Evolutionary conservation across 108 stramenopile species (phyloP).

Genomic region (Cyclostephanos tholiformis): DNA sequence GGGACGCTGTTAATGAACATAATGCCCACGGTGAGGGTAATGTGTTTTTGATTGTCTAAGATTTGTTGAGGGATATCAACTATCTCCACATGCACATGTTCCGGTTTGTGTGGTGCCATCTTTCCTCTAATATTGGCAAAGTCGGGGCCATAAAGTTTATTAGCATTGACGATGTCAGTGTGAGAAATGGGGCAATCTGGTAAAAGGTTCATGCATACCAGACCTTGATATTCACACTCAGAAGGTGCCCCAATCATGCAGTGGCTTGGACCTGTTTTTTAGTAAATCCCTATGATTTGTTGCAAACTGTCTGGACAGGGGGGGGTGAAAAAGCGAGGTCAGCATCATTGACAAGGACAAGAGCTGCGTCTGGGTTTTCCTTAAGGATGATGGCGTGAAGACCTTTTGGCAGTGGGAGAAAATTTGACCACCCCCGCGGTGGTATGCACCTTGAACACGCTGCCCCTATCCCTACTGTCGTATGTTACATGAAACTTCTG

Average conservation of each 20-base stretch:
- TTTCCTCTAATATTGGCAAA: too few relatives aligned
- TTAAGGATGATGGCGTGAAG: not conserved
- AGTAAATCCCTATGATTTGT: conserved; percentile 2
- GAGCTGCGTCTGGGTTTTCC: not conserved
- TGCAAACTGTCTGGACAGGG: not conserved
- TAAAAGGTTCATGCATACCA: conserved; percentile 34
- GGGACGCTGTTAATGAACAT: conserved; percentile 25
- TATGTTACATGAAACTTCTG: too few relatives aligned
- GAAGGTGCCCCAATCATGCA: conserved; percentile 10
- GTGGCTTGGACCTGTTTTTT: conserved; percentile 1
- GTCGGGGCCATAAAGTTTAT: too few relatives aligned
- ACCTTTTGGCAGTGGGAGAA: not conserved
- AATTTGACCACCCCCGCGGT: not conserved
- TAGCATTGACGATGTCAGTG: too few relatives aligned
- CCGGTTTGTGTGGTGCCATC: conserved; percentile 4
- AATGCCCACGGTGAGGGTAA: conserved; percentile 41
- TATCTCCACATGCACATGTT: not conserved
- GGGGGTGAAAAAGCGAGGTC: not conserved
- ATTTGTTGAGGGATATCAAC: conserved; percentile 28
- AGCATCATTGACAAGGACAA: not conserved
- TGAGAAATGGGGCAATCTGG: too few relatives aligned
- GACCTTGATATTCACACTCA: not conserved
- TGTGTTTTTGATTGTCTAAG: conserved; percentile 22
- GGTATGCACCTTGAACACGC: too few relatives aligned
- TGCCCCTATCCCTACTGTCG: too few relatives aligned